Evolutionary conservation across 352 stramenopile species (phyloP).

Genomic region (Pythium phragmitis): DNA sequence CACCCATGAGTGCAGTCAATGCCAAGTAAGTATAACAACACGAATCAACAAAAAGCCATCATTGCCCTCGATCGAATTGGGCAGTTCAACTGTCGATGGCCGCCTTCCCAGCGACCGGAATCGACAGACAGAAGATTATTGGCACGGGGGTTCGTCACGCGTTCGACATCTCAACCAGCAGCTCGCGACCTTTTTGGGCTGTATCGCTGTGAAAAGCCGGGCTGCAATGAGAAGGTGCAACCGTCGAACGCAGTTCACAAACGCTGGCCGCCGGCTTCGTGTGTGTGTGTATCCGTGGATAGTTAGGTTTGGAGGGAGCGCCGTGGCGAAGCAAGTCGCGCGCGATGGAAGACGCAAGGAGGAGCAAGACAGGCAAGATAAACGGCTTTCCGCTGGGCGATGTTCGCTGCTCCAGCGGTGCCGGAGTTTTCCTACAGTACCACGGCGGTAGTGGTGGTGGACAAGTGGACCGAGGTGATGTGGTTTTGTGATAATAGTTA

Average conservation of each 20-base stretch:
- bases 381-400: background rate
- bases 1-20: constrained; percentile 87
- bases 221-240: background rate
- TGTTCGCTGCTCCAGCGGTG: background rate
- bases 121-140: background rate
- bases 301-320: constrained; percentile 14
- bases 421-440: background rate
- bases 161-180: background rate
- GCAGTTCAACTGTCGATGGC: constrained; percentile 3
- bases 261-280: background rate
- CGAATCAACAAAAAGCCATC: constrained; percentile 24
- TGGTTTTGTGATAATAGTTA: constrained; percentile 33
- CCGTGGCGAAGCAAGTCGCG: constrained; percentile 27
- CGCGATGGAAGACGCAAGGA: background rate
- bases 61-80: constrained; percentile 27
- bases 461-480: constrained; percentile 17
- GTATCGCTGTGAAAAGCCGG: background rate
- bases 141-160: constrained; percentile 10
- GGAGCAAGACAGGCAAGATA: background rate
- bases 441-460: background rate
- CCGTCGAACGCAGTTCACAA: background rate
- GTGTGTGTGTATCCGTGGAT: constrained; percentile 14
- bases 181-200: background rate
- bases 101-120: background rate
- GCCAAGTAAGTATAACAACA: constrained; percentile 65